phyloP scores from a whole-genome alignment of 305 asterid genomes.

The Solanum hybrid region DNA sequence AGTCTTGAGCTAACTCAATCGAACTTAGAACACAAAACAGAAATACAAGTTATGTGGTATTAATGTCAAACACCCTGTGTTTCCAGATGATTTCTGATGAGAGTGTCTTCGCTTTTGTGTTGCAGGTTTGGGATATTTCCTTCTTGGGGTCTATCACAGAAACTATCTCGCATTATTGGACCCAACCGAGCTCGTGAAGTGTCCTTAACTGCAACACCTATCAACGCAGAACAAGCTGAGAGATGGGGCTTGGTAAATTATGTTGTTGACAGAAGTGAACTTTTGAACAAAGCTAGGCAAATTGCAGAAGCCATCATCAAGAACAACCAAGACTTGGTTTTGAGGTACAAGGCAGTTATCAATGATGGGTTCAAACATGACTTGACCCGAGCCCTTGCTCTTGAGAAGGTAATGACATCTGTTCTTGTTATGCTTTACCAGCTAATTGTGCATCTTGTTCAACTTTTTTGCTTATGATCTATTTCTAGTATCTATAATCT shows the following conservation, averaged over 20 bases:
- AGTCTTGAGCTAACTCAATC: neutral
- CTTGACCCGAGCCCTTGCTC: constrained; percentile 57
- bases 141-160: constrained; percentile 96
- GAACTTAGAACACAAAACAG: neutral
- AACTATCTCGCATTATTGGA: constrained; percentile 81
- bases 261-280: constrained; percentile 64
- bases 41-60: neutral
- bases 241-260: constrained; percentile 90
- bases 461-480: neutral
- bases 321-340: constrained; percentile 73
- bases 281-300: constrained; percentile 60
- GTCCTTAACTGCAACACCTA: constrained; percentile 55
- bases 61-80: neutral
- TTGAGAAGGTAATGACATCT: constrained; percentile 63
- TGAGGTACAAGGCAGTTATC: constrained; percentile 71
- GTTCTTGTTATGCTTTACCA: neutral
- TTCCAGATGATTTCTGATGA: neutral
- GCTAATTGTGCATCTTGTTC: neutral
- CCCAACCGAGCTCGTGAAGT: constrained; percentile 79
- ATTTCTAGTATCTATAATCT: neutral
- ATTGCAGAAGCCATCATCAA: constrained; percentile 70
- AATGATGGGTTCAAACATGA: constrained; percentile 78
- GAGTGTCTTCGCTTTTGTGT: neutral
- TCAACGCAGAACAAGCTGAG: constrained; percentile 84
- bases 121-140: constrained; percentile 94